phyloP scores from a whole-genome alignment of 371 early-diverging fungal genomes.

The Mortierella polycephala region DNA sequence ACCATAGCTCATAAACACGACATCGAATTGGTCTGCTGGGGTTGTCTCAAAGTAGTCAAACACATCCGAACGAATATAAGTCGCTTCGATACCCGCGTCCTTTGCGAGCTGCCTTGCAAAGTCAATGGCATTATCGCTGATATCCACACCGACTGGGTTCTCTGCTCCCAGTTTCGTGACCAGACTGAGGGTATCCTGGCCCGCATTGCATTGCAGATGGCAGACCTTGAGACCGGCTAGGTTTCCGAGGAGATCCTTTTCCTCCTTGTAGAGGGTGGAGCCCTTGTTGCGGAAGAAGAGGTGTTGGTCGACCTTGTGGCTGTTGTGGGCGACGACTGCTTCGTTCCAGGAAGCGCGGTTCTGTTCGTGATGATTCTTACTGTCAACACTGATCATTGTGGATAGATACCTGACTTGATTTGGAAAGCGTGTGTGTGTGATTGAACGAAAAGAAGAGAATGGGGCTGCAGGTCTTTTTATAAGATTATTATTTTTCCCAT shows the following conservation, averaged over 20 bases:
- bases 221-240: conserved; percentile 44
- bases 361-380: conserved; percentile 25
- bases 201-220: conserved; percentile 53
- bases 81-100: conserved; percentile 35
- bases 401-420: background rate
- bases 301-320: conserved; percentile 52
- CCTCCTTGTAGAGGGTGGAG: conserved; percentile 47
- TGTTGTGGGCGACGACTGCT: conserved; percentile 43
- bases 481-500: background rate
- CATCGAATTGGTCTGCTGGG: conserved; percentile 41
- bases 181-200: conserved; percentile 51
- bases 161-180: conserved; percentile 34
- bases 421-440: background rate
- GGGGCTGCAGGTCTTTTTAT: background rate
- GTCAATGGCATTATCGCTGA: conserved; percentile 47
- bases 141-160: conserved; percentile 50
- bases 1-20: conserved; percentile 51
- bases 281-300: conserved; percentile 44
- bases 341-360: conserved; percentile 53
- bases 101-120: conserved; percentile 42
- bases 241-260: conserved; percentile 39
- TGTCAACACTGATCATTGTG: conserved; percentile 1
- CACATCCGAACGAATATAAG: conserved; percentile 43
- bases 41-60: conserved; percentile 41
- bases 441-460: background rate